Conservation (phyloP, 305 asterid species). For the Fraxinus nigra region DNA sequence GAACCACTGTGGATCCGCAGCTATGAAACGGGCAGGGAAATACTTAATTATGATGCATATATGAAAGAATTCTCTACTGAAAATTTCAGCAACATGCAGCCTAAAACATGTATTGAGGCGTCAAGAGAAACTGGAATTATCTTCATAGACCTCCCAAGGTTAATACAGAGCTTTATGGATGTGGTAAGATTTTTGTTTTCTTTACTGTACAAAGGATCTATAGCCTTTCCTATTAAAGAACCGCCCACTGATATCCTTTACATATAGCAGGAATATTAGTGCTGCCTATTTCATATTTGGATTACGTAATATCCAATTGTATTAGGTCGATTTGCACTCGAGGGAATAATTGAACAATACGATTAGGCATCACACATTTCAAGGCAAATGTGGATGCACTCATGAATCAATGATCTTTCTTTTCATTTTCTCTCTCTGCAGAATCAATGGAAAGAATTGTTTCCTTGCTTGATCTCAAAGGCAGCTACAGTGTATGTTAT, state of each 20-base stretch:
- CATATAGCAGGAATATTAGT: not conserved
- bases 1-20: slow-evolving; percentile 80
- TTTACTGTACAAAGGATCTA: not conserved
- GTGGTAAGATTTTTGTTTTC: slow-evolving; percentile 39
- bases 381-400: not conserved
- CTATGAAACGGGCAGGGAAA: slow-evolving; percentile 73
- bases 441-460: slow-evolving; percentile 86
- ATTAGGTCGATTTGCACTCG: not conserved
- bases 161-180: slow-evolving; percentile 74
- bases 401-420: not conserved
- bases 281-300: not conserved
- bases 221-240: not conserved
- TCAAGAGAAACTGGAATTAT: slow-evolving; percentile 66
- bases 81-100: slow-evolving; percentile 19
- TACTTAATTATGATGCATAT: slow-evolving; percentile 89
- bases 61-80: slow-evolving; percentile 38
- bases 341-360: not conserved
- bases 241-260: not conserved
- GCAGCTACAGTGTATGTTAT: slow-evolving; percentile 67
- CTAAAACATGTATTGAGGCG: slow-evolving; percentile 60
- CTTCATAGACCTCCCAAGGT: slow-evolving; percentile 57
- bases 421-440: slow-evolving; percentile 22
- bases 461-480: slow-evolving; percentile 68
- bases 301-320: not conserved
- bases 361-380: not conserved